phyloP scores from a whole-genome alignment of 768 basidiomycete species.

The Kwoniella bestiolae region DNA sequence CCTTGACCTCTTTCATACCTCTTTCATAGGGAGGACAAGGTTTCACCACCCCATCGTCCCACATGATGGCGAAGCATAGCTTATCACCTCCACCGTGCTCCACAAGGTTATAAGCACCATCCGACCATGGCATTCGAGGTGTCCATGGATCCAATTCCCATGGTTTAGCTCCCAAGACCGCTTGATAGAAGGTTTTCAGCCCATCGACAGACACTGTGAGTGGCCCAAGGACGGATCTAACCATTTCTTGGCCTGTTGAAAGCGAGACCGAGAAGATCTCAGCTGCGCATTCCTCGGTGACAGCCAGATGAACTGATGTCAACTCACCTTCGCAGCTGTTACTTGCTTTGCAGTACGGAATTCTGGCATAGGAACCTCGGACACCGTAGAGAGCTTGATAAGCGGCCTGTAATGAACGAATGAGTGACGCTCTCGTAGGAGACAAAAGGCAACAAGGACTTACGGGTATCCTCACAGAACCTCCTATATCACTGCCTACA shows the following conservation, averaged over 20 bases:
- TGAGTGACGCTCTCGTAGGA: not conserved
- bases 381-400: conserved; percentile 75
- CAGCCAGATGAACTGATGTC: not conserved
- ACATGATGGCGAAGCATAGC: conserved; percentile 37
- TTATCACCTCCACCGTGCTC: conserved; percentile 62
- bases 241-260: conserved; percentile 75
- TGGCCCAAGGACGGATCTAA: conserved; percentile 76
- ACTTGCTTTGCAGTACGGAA: conserved; percentile 70
- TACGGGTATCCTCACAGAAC: conserved; percentile 50
- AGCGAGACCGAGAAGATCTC: too few relatives aligned
- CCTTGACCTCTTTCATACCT: conserved; percentile 64
- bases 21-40: conserved; percentile 36
- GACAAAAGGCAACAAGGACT: conserved; percentile 19
- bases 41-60: conserved; percentile 44
- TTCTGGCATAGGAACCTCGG: conserved; percentile 69
- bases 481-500: conserved; percentile 36
- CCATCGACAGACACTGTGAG: conserved; percentile 66
- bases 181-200: conserved; percentile 70
- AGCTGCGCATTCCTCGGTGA: too few relatives aligned
- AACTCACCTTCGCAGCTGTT: conserved; percentile 57
- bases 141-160: conserved; percentile 66
- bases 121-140: conserved; percentile 35
- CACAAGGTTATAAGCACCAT: conserved; percentile 62
- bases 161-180: conserved; percentile 66
- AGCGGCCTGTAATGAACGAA: conserved; percentile 53